These are phyloP conservation scores for Paxillus ammoniavirescens DNA, from an alignment of 768 basidiomycete genomes.

Conservation along the genomic window DNA sequence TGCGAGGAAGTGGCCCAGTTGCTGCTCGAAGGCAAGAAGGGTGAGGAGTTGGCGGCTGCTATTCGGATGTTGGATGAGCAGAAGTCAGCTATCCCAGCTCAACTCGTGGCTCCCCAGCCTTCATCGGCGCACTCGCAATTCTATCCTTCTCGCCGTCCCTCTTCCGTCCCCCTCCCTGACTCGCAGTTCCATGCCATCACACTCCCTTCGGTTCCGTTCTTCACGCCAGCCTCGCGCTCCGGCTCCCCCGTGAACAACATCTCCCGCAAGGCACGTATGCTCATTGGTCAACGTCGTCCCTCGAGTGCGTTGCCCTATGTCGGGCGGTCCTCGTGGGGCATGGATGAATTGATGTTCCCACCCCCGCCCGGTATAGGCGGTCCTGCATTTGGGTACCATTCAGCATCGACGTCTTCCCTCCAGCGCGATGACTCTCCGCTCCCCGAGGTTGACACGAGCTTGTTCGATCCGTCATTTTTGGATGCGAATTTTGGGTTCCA, in stretches of 20 bases:
- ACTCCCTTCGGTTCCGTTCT: constrained; percentile 43
- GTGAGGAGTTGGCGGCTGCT: constrained; percentile 62
- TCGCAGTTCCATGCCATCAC: constrained; percentile 38
- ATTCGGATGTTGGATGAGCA: constrained; percentile 50
- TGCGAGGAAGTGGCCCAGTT: constrained; percentile 59
- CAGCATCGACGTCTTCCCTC: constrained; percentile 23
- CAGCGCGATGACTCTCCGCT: constrained; percentile 47
- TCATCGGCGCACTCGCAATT: constrained; percentile 11
- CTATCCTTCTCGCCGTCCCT: constrained; percentile 52
- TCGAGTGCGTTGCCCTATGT: constrained; percentile 46
- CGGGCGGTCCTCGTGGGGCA: constrained; percentile 27
- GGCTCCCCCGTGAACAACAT: constrained; percentile 46
- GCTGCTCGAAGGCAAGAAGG: constrained; percentile 67
- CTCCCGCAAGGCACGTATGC: constrained; percentile 39
- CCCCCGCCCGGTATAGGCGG: neutral
- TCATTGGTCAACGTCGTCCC: constrained; percentile 47
- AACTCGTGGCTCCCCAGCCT: too few species aligned
- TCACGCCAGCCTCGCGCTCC: constrained; percentile 39
- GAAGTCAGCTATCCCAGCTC: neutral
- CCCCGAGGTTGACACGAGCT: constrained; percentile 46
- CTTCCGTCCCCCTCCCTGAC: constrained; percentile 61
- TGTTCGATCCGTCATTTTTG: constrained; percentile 47
- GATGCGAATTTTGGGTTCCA: constrained; percentile 28
- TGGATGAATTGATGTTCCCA: constrained; percentile 25
- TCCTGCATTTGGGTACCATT: constrained; percentile 3